phyloP scores from a whole-genome alignment of 2,329 filamentous ascomycete species.

The Leptographium flavum region DNA sequence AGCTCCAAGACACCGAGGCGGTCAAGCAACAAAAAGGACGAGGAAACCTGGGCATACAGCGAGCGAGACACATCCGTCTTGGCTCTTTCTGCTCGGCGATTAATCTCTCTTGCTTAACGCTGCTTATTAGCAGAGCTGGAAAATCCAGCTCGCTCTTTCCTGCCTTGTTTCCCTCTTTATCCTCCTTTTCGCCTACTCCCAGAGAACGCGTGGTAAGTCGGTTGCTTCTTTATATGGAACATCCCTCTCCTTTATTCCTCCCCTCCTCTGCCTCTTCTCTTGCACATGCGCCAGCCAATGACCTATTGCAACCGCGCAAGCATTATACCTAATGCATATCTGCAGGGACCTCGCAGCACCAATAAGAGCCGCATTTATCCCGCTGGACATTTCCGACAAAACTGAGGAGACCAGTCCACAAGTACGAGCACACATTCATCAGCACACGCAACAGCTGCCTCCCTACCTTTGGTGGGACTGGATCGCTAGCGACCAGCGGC shows the following conservation, averaged over 20 bases:
- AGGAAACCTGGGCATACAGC: background rate
- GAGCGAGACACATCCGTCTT: background rate
- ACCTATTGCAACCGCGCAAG: background rate
- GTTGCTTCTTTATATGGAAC: background rate
- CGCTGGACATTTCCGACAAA: background rate
- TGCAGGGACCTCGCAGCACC: background rate
- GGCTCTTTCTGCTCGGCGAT: background rate
- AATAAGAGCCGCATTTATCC: background rate
- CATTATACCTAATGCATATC: background rate
- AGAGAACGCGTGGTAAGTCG: too few relatives aligned
- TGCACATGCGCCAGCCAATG: background rate
- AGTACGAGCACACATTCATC: background rate
- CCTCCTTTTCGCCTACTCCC: background rate
- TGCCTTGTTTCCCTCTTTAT: background rate
- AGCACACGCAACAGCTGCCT: background rate
- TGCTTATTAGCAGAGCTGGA: background rate
- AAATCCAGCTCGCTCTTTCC: background rate
- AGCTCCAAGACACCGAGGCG: background rate
- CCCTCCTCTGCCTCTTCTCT: background rate
- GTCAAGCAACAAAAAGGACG: background rate
- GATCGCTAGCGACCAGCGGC: background rate
- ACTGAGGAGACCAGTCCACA: too few relatives aligned
- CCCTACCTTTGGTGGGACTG: too few relatives aligned
- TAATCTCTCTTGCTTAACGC: background rate
- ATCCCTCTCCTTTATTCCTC: background rate